Evolutionary conservation across 192 early-diverging fungal genomes (phyloP), one percentile per base, ranked within the genome.

Genomic region (Backusella tarrabulga): DNA sequence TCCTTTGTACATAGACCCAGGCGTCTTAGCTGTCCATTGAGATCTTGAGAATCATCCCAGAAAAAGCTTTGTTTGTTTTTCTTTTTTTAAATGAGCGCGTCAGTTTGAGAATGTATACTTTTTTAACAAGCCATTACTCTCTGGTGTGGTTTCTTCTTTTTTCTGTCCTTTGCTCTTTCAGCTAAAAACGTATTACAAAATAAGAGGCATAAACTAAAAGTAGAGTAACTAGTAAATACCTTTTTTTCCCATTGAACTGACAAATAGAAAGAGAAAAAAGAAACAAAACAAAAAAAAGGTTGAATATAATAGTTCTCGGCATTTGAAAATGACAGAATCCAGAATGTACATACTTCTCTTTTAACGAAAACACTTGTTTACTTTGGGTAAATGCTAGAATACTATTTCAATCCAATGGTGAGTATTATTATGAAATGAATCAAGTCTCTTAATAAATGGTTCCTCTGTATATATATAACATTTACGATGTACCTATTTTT

Each of bases 1-100:
- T 92, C 90, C 70, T 92, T 92, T 74, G 88, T 87, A 46, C 87
- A 89, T 35, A 92, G 80, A 23, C 86, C 83, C 1, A 84, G 67
- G 54, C 79, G 76, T 63, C 83, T 86, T 6, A 92, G 80, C 23
- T 86, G 56, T 12, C 11, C 56, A 63, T 63, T 63, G 29, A 63
- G 56, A 63, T 63, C 56, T 14, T 63, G 56, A 26, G 56, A 63
- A 29, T 63, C 56, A 29, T 63, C 56, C 56, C 56, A 63, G 23
- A 23, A 63, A 63, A 26, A 63, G 23, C 26, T 29, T 29, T 63
- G 21, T 4, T 63, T 26, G 26, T 15, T 63, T 63, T 63, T 63
- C 56, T 63, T 26, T 56, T 56, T 56, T 63, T 9, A 29, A 29
- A 29, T 3, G 21, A 44, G 15, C 15, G 9, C 3, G 21, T 26